Evolutionary conservation across 2,329 filamentous ascomycete species (phyloP).

Genomic region (Alternaria panax): DNA sequence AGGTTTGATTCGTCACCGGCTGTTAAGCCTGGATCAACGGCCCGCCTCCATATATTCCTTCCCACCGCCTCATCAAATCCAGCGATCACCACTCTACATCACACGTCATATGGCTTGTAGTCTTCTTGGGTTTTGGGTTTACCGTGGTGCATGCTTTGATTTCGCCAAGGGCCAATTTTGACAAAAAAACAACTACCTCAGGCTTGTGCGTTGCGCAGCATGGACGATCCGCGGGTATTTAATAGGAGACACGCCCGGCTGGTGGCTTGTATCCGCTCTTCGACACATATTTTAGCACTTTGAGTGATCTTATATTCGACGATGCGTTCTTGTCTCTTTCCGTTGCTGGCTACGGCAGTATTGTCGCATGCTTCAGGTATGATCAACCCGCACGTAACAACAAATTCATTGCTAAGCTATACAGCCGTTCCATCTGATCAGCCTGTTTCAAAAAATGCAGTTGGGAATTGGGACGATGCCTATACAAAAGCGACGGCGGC

Average conservation of each 20-base stretch:
- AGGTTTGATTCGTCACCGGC: constrained; percentile 37
- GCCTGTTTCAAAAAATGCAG: constrained; percentile 30
- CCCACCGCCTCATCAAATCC: constrained; percentile 36
- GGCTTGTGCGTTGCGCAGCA: constrained; percentile 9
- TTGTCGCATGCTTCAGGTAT: constrained; percentile 34
- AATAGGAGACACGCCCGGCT: constrained; percentile 20
- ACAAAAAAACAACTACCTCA: constrained; percentile 13
- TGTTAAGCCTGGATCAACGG: constrained; percentile 40
- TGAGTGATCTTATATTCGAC: constrained; percentile 5
- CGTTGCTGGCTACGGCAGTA: constrained; percentile 32
- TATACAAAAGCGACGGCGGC: constrained; percentile 51
- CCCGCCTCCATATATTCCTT: constrained; percentile 38
- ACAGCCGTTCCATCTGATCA: constrained; percentile 32
- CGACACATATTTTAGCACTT: constrained; percentile 1
- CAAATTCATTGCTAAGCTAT: constrained; percentile 7
- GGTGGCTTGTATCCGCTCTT: background rate
- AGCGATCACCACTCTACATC: constrained; percentile 35
- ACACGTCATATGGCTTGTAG: constrained; percentile 16
- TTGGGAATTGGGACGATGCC: constrained; percentile 48
- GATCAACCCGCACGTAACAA: background rate
- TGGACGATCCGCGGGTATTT: constrained; percentile 25
- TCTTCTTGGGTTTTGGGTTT: constrained; percentile 6
- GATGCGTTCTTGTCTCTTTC: constrained; percentile 37
- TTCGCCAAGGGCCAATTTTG: constrained; percentile 33
- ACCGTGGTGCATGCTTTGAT: constrained; percentile 9